phyloP scores from a whole-genome alignment of 768 basidiomycete species.

The Dentipellis sp. region DNA sequence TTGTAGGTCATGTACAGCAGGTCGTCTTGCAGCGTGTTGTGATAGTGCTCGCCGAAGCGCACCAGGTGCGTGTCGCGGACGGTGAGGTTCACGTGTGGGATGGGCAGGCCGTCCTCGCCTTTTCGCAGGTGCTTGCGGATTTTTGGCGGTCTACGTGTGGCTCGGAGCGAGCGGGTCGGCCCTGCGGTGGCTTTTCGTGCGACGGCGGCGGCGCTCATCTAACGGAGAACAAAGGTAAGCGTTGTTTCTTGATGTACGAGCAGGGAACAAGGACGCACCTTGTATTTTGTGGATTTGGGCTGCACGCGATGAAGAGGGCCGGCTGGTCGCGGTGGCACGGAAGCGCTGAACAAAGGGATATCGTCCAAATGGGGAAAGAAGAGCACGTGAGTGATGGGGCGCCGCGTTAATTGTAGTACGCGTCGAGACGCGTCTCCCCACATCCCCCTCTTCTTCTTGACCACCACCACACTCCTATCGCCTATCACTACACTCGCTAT shows the following conservation, averaged over 20 bases:
- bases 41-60: slow-evolving; percentile 78
- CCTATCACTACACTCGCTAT: no score
- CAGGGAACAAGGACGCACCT: neutral
- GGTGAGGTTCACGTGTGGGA: slow-evolving; percentile 57
- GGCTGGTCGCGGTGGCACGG: neutral
- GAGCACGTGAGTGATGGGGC: no score
- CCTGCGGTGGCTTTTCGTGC: neutral
- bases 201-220: neutral
- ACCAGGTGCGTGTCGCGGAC: slow-evolving; percentile 64
- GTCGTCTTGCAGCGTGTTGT: slow-evolving; percentile 73
- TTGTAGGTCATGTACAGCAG: slow-evolving; percentile 92
- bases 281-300: neutral
- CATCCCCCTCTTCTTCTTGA: no score
- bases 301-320: no score
- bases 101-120: slow-evolving; percentile 55
- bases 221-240: no score
- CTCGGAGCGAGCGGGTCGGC: neutral
- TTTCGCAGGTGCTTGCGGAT: slow-evolving; percentile 26
- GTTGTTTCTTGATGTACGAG: no score
- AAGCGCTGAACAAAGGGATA: no score
- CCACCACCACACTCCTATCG: no score
- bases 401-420: no score
- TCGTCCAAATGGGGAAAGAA: no score
- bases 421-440: no score
- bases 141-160: slow-evolving; percentile 6